Base-by-base conservation (phyloP, 345 rosid genomes). In the Geranium rotundifolium region DNA sequence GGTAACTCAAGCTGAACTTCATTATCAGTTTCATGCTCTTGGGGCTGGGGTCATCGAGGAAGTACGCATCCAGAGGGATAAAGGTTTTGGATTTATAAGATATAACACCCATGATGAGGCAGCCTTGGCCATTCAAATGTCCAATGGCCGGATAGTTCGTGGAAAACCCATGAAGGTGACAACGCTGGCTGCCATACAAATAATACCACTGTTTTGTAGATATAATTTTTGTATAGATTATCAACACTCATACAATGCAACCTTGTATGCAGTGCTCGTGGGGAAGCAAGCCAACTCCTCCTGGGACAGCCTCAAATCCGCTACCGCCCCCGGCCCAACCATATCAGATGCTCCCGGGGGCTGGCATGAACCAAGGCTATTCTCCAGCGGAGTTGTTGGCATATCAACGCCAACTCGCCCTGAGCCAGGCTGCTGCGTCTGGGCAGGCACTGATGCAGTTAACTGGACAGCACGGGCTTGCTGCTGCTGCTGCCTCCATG, bases 231-330 rank as follows among this genome's bases (percentile, higher is more conserved):
- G 27, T 23, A 23, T 23, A 23, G 27, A 23, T 23, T 23, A 23
- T 23, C 2, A 23, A 23, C 27, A 23, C 27, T 23, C 27, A 23
- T 17, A 0, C 19, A 17, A 8, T 5, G 19, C 17, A n/a, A 55
- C 19, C 4, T 3, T 55, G 41, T 17, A 64, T 54, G 63, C 64
- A 81, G 82, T 78, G 82, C 63, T 81, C 85, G 49, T 78, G 85
- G 85, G 85, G 85, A 63, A 81, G 85, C 73, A 81, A 81, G 73
- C 80, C 85, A 63, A 81, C 85, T 56, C 82, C 85, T 52, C 61
- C 75, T 19, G 85, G 85, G 49, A 81, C 82, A 71, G 76, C 75
- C n/a, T 81, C 85, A 17, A 69, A 62, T 56, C 77, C 73, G 0
- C 29, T 74, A 17, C 77, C 77, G 7, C 71, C 73, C 14, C 77